Conservation (phyloP, 1,284 basidiomycete genomes). For the Coniferiporia weirii region DNA sequence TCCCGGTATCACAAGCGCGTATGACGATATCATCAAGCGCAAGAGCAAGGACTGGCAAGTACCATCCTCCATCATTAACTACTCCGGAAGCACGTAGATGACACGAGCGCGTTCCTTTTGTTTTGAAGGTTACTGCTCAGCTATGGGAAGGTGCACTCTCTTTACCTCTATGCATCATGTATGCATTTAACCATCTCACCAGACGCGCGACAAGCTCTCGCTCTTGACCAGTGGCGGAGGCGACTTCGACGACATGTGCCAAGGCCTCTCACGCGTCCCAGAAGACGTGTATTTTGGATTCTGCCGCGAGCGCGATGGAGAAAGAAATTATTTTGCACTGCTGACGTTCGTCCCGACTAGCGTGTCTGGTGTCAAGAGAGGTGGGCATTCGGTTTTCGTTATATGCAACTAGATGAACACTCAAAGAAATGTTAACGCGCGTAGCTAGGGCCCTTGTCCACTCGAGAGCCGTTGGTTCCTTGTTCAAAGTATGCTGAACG, state of each 20-base stretch:
- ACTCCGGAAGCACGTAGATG: not conserved
- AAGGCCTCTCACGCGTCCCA: slow-evolving; percentile 10
- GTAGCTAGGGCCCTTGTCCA: slow-evolving; percentile 23
- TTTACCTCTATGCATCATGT: not conserved
- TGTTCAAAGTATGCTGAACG: slow-evolving; percentile 18
- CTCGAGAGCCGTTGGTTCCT: slow-evolving; percentile 18
- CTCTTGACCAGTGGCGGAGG: slow-evolving; percentile 20
- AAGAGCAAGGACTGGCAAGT: slow-evolving; percentile 18
- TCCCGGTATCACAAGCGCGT: slow-evolving; percentile 16
- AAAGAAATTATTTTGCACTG: slow-evolving; percentile 17
- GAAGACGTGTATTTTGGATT: slow-evolving; percentile 22
- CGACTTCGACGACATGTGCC: slow-evolving; percentile 19
- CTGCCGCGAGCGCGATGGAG: slow-evolving; percentile 20
- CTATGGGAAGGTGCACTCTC: slow-evolving; percentile 2
- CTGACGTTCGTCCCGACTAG: slow-evolving; percentile 21
- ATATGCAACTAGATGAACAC: not conserved
- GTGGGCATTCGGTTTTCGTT: slow-evolving; percentile 13
- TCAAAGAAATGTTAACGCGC: slow-evolving; percentile 2
- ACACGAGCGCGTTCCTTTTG: not conserved
- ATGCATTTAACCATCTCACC: not conserved
- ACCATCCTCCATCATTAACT: not conserved
- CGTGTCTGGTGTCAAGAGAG: slow-evolving; percentile 21
- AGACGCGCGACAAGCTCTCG: slow-evolving; percentile 19
- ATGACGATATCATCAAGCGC: slow-evolving; percentile 19
- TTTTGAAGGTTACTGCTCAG: slow-evolving; percentile 18